Evolutionary conservation across 1,284 basidiomycete species (phyloP), one percentile per base, ranked within the genome.

Genomic region (Chiua sp.): DNA sequence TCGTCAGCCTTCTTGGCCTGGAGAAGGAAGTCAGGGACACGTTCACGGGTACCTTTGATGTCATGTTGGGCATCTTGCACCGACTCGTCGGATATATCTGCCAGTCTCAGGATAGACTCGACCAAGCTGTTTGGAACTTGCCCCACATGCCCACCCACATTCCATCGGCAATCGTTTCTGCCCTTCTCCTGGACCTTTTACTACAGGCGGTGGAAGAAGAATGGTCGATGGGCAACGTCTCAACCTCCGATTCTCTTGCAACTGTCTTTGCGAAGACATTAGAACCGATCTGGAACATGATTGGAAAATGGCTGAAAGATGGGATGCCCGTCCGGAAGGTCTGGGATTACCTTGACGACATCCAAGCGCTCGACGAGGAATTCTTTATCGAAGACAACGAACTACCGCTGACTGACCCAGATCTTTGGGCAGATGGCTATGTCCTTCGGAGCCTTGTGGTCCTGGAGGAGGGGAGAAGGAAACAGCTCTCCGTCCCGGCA

Each of bases 361-460:
- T 59, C 26, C 67, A 39, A 53, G 48, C 79, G 26, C 74, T 87
- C 2, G 84, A 92, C 20, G 86, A 88, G 10, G 93, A 96, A 69
- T 94, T 94, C 75, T 94, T 93, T 74, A 85, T 95, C 56, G 86
- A 91, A 66, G 86, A 81, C 68, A 92, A 82, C 70, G 87, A 82
- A 62, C 79, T 87, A 63, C 83, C 77, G n/a, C 73, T 85, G 62
- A 74, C 87, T 67, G 88, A 85, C 74, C 90, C 84, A 8, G 91
- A 94, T 62, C 94, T 94, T 69, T 95, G 93, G 93, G 79, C 82
- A 42, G 86, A 89, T 39, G 91, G 89, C 0, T 94, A 89, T 72
- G 77, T 80, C 3, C 72, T 92, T 55, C 76, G 86, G 32, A 80
- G 80, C 30, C 78, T 77, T 59, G 63, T 73, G 35, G 60, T 65